Conservation (phyloP, 805 yeast genomes). For the Saccharomycopsis lassenensis region DNA sequence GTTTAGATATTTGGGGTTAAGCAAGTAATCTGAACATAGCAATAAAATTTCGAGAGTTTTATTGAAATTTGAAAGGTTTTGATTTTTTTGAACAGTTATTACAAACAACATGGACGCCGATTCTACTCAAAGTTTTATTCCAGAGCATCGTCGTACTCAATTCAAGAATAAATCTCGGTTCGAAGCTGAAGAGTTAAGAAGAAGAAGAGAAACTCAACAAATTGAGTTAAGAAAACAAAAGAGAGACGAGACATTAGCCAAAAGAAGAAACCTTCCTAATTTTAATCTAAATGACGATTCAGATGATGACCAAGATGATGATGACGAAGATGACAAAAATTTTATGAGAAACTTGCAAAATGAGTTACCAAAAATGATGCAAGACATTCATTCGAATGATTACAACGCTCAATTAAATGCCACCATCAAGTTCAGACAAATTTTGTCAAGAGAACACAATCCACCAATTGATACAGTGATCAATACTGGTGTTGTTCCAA, state of each 20-base stretch:
- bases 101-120: slow-evolving; percentile 52
- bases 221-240: slow-evolving; percentile 93
- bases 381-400: slow-evolving; percentile 62
- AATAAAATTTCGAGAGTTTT: no score
- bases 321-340: slow-evolving; percentile 21
- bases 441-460: slow-evolving; percentile 83
- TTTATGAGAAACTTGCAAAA: slow-evolving; percentile 30
- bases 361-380: slow-evolving; percentile 80
- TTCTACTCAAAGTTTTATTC: slow-evolving; percentile 74
- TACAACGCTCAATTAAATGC: slow-evolving; percentile 77
- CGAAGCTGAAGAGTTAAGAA: slow-evolving; percentile 90
- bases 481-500: slow-evolving; percentile 87
- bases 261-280: slow-evolving; percentile 71
- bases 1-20: no score
- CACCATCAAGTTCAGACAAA: slow-evolving; percentile 87
- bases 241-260: slow-evolving; percentile 88
- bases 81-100: no score
- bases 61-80: no score
- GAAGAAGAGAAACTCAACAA: slow-evolving; percentile 96
- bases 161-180: slow-evolving; percentile 92
- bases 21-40: no score
- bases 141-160: slow-evolving; percentile 94
- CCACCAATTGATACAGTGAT: slow-evolving; percentile 95
- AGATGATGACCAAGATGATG: slow-evolving; percentile 30
- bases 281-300: slow-evolving; percentile 43